phyloP scores from a whole-genome alignment of 2,329 filamentous ascomycete species.

The Chaetomiaceae sp. region DNA sequence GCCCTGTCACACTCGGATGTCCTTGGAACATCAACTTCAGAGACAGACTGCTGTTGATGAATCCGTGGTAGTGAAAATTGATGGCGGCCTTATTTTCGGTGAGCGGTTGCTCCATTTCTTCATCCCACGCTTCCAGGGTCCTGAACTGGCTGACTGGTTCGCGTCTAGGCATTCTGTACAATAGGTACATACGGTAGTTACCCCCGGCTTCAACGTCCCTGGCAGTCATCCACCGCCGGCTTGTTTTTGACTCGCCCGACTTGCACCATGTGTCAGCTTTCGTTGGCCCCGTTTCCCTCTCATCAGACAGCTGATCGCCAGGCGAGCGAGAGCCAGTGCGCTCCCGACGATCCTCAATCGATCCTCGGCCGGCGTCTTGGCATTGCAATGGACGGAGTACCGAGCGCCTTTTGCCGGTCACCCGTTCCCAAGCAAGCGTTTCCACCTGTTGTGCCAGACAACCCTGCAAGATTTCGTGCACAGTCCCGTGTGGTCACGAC shows the following conservation, averaged over 20 bases:
- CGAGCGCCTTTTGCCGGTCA: neutral
- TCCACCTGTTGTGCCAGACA: neutral
- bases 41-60: no score
- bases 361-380: slow-evolving; percentile 11
- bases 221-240: neutral
- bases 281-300: neutral
- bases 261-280: slow-evolving; percentile 16
- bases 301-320: neutral
- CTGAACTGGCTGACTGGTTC: no score
- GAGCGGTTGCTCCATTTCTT: neutral
- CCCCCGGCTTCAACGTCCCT: neutral
- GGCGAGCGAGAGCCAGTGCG: neutral
- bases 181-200: no score
- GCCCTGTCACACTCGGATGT: no score
- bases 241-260: slow-evolving; percentile 5
- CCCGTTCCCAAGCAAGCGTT: neutral
- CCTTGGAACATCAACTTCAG: no score
- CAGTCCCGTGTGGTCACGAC: neutral
- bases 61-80: neutral
- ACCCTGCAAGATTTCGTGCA: neutral
- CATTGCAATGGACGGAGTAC: neutral
- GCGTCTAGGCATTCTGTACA: no score
- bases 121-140: neutral
- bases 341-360: slow-evolving; percentile 1
- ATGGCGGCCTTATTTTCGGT: neutral